A percentile compares a stretch with the other conserved stretches of the same genome.
Evolutionary conservation across 352 stramenopile species (phyloP).

Genomic region (Pythium volutum): DNA sequence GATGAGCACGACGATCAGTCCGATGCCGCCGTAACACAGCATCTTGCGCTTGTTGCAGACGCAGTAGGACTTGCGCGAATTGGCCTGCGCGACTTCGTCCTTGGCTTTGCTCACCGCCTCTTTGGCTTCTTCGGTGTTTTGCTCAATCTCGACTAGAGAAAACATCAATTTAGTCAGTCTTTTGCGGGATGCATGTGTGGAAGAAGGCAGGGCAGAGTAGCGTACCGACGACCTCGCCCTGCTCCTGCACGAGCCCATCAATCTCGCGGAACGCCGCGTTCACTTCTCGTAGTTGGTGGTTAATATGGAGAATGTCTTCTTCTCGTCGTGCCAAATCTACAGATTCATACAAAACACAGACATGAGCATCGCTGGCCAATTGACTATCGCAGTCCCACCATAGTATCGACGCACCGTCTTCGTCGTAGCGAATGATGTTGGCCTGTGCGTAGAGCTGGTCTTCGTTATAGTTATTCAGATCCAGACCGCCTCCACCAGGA

Average conservation of each 20-base stretch:
- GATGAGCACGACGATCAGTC: constrained; percentile 53
- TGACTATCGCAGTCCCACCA: not conserved
- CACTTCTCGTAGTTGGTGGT: constrained; percentile 82
- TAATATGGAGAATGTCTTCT: constrained; percentile 88
- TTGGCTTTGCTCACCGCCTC: constrained; percentile 72
- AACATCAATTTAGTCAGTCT: not conserved
- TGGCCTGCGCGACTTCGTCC: constrained; percentile 67
- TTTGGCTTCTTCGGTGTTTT: constrained; percentile 76
- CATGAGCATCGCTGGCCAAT: not conserved
- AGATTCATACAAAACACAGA: not conserved
- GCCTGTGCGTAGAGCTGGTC: constrained; percentile 87
- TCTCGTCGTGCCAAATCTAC: constrained; percentile 74
- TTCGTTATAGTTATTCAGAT: constrained; percentile 82
- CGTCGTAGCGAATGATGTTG: constrained; percentile 80
- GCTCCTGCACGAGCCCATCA: constrained; percentile 78
- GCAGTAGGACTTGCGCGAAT: constrained; percentile 68
- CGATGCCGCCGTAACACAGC: constrained; percentile 59
- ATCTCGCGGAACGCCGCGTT: constrained; percentile 86
- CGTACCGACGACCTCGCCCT: constrained; percentile 67
- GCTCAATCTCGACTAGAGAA: constrained; percentile 65
- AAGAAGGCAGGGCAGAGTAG: not conserved
- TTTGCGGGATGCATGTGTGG: not conserved
- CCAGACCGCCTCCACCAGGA: constrained; percentile 22
- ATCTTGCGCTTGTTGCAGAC: constrained; percentile 65
- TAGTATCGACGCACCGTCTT: constrained; percentile 58